phyloP scores from a whole-genome alignment of 2,329 filamentous ascomycete species.

The Alternaria conjuncta region DNA sequence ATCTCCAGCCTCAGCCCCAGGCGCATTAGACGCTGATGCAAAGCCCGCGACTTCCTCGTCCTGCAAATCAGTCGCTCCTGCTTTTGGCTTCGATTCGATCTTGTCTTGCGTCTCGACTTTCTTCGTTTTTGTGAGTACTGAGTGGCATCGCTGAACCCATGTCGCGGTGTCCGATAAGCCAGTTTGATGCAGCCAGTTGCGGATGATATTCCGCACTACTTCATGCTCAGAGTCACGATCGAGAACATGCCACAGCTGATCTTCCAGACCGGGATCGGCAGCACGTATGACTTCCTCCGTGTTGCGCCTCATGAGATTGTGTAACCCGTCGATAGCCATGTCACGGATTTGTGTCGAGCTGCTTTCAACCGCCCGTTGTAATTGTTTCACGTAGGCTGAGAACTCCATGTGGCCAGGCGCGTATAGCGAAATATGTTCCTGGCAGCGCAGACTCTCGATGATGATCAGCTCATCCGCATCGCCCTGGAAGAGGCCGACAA shows the following conservation, averaged over 20 bases:
- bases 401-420: slow-evolving; percentile 88
- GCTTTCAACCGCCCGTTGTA: slow-evolving; percentile 80
- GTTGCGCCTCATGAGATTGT: slow-evolving; percentile 93
- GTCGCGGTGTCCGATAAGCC: slow-evolving; percentile 76
- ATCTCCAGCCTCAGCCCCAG: slow-evolving; percentile 51
- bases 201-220: slow-evolving; percentile 83
- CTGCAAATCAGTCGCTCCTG: slow-evolving; percentile 75
- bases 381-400: slow-evolving; percentile 76
- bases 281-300: slow-evolving; percentile 80
- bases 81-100: slow-evolving; percentile 56
- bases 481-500: slow-evolving; percentile 81
- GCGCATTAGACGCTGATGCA: slow-evolving; percentile 72
- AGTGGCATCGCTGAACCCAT: slow-evolving; percentile 92
- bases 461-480: slow-evolving; percentile 75
- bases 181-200: slow-evolving; percentile 93
- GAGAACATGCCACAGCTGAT: slow-evolving; percentile 88
- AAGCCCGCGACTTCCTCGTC: slow-evolving; percentile 98
- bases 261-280: slow-evolving; percentile 80
- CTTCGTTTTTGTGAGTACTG: slow-evolving; percentile 85
- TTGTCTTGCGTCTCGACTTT: slow-evolving; percentile 66
- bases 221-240: slow-evolving; percentile 78
- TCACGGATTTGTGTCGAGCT: slow-evolving; percentile 73
- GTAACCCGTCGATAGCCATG: slow-evolving; percentile 84
- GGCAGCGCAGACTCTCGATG: slow-evolving; percentile 78
- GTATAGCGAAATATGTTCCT: slow-evolving; percentile 92